Conservation (phyloP, 495 filamentous ascomycete genomes). For the Amniculicola lignicola region DNA sequence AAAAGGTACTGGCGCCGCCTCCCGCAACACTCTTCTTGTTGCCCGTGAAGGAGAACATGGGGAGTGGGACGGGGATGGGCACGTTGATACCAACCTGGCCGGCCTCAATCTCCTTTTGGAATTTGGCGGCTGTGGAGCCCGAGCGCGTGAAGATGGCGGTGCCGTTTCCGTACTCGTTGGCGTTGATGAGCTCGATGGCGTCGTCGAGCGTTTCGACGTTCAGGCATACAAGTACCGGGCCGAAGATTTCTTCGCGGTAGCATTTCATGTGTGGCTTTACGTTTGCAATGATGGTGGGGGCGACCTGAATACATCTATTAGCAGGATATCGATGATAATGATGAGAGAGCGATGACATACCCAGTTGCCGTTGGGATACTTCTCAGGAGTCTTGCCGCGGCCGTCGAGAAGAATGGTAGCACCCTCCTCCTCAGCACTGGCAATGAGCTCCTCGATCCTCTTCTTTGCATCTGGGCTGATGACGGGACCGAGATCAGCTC, state of each 20-base stretch:
- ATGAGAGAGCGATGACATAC: constrained; percentile 47
- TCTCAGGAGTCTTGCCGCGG: constrained; percentile 77
- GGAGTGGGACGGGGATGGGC: constrained; percentile 63
- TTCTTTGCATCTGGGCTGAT: constrained; percentile 90
- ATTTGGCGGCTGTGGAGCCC: constrained; percentile 58
- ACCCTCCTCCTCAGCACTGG: constrained; percentile 85
- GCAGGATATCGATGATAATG: constrained; percentile 11
- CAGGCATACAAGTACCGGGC: constrained; percentile 84
- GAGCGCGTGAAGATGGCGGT: constrained; percentile 66
- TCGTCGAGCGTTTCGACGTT: constrained; percentile 83
- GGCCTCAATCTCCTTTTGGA: constrained; percentile 72
- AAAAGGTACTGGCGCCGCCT: constrained; percentile 91
- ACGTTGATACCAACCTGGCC: constrained; percentile 78
- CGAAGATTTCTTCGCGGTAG: constrained; percentile 97
- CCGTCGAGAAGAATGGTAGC: constrained; percentile 95
- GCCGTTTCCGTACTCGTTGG: constrained; percentile 69
- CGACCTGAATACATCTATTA: constrained; percentile 50
- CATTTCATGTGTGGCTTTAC: constrained; percentile 90
- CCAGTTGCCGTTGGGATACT: constrained; percentile 97
- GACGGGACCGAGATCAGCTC: constrained; percentile 93
- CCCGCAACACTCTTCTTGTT: constrained; percentile 97
- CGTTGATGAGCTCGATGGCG: constrained; percentile 62
- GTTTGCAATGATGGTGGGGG: constrained; percentile 90
- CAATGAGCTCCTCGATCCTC: constrained; percentile 85
- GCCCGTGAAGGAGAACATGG: constrained; percentile 97